These are phyloP conservation scores for Esteya vermicola DNA, from an alignment of 2,329 filamentous ascomycete species.

Conservation along the genomic window DNA sequence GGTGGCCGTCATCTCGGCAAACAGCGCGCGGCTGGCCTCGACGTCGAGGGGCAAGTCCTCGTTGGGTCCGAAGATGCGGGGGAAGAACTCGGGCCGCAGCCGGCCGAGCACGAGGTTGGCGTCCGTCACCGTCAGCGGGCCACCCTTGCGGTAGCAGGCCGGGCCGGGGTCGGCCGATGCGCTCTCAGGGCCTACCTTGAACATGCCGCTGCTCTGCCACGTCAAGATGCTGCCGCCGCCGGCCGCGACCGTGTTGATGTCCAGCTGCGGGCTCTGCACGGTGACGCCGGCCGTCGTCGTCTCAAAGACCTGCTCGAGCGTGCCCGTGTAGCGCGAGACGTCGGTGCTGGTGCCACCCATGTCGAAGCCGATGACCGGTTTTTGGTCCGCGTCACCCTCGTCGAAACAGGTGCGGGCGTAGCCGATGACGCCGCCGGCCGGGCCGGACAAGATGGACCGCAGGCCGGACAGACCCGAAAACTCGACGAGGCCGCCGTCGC, in stretches of 20 bases:
- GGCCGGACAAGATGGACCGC: constrained; percentile 53
- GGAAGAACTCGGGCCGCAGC: constrained; percentile 42
- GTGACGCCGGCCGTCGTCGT: constrained; percentile 65
- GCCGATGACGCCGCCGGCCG: constrained; percentile 58
- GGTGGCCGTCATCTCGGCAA: background rate
- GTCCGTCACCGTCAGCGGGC: constrained; percentile 52
- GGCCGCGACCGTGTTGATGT: constrained; percentile 81
- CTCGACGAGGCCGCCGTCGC: constrained; percentile 30
- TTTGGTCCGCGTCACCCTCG: constrained; percentile 45
- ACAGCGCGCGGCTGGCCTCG: background rate
- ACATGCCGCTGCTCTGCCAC: constrained; percentile 52
- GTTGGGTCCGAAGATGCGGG: constrained; percentile 52
- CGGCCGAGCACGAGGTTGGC: constrained; percentile 51
- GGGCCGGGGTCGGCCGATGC: constrained; percentile 67
- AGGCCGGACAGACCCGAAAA: constrained; percentile 10
- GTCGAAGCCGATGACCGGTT: constrained; percentile 59
- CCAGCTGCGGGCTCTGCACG: constrained; percentile 78
- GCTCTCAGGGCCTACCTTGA: constrained; percentile 57
- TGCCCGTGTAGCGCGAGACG: constrained; percentile 67
- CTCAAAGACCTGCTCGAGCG: constrained; percentile 56
- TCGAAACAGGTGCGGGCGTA: constrained; percentile 63
- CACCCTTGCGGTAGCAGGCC: constrained; percentile 52
- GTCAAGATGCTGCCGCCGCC: constrained; percentile 58
- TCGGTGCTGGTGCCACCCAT: constrained; percentile 79
- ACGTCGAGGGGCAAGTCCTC: constrained; percentile 36